phyloP scores from a whole-genome alignment of 495 filamentous ascomycete species.

The Lepraria neglecta region DNA sequence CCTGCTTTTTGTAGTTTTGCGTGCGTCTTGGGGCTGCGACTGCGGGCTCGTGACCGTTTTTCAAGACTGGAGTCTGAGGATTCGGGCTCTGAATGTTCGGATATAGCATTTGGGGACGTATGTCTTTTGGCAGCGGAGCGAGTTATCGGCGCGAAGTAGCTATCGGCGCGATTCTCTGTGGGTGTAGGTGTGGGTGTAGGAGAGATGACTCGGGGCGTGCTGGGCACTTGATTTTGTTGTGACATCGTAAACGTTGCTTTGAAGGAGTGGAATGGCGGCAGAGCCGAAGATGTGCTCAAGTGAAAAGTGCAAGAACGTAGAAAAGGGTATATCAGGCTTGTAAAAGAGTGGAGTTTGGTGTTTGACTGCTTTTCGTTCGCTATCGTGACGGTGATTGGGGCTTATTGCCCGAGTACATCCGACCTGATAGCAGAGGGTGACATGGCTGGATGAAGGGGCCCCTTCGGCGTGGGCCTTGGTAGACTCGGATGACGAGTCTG shows the following conservation, averaged over 20 bases:
- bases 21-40: slow-evolving; percentile 35
- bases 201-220: slow-evolving; percentile 64
- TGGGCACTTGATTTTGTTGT: slow-evolving; percentile 46
- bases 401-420: slow-evolving; percentile 10
- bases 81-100: slow-evolving; percentile 39
- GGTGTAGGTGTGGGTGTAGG: slow-evolving; percentile 62
- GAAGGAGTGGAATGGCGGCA: slow-evolving; percentile 17
- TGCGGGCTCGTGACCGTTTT: slow-evolving; percentile 41
- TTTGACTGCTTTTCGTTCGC: slow-evolving; percentile 10
- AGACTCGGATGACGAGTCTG: too few species aligned
- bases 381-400: slow-evolving; percentile 13
- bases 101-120: slow-evolving; percentile 37
- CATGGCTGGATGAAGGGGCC: slow-evolving; percentile 1
- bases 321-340: slow-evolving; percentile 2
- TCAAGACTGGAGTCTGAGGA: slow-evolving; percentile 38
- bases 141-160: slow-evolving; percentile 57
- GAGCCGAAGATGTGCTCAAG: slow-evolving; percentile 4
- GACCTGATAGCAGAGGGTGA: not conserved
- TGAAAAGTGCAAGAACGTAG: not conserved
- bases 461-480: not conserved
- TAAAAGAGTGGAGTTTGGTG: slow-evolving; percentile 13
- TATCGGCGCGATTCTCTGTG: slow-evolving; percentile 49
- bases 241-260: slow-evolving; percentile 36
- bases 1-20: slow-evolving; percentile 33
- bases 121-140: slow-evolving; percentile 51